These are phyloP conservation scores for Tetraselmis chui DNA, from an alignment of 139 green algal species.

Conservation along the genomic window DNA sequence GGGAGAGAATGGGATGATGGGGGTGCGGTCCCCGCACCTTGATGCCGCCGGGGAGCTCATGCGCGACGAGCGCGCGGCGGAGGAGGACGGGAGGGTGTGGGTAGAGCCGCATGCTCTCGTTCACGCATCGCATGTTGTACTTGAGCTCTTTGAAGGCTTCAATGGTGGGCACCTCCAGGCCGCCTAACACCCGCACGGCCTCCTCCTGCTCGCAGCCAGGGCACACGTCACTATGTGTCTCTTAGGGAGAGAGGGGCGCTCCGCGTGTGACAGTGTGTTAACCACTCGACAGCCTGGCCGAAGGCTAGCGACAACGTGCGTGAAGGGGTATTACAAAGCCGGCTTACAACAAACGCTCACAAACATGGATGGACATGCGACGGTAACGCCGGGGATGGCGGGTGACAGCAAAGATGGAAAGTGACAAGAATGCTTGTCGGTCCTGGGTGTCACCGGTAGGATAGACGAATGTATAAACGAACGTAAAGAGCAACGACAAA, in stretches of 20 bases:
- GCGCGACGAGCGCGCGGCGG: constrained; percentile 61
- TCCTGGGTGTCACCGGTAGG: too few species aligned
- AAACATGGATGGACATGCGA: too few species aligned
- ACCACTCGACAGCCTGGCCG: too few species aligned
- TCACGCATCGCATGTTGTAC: constrained; percentile 89
- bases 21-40: constrained; percentile 20
- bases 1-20: too few species aligned
- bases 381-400: too few species aligned
- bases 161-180: constrained; percentile 38
- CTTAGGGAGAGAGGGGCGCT: neutral
- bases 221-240: constrained; percentile 1
- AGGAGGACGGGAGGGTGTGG: constrained; percentile 95
- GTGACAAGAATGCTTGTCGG: too few species aligned
- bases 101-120: constrained; percentile 97
- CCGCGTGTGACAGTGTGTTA: neutral
- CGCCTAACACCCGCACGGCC: constrained; percentile 77
- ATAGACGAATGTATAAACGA: too few species aligned
- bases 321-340: too few species aligned
- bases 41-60: constrained; percentile 75
- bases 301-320: too few species aligned
- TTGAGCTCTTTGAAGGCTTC: constrained; percentile 68
- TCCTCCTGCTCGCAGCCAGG: constrained; percentile 60
- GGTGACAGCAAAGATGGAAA: too few species aligned
- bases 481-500: too few species aligned
- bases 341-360: too few species aligned